Evolutionary conservation across 371 early-diverging fungal genomes (phyloP).

Genomic region (Mortierella sp.): DNA sequence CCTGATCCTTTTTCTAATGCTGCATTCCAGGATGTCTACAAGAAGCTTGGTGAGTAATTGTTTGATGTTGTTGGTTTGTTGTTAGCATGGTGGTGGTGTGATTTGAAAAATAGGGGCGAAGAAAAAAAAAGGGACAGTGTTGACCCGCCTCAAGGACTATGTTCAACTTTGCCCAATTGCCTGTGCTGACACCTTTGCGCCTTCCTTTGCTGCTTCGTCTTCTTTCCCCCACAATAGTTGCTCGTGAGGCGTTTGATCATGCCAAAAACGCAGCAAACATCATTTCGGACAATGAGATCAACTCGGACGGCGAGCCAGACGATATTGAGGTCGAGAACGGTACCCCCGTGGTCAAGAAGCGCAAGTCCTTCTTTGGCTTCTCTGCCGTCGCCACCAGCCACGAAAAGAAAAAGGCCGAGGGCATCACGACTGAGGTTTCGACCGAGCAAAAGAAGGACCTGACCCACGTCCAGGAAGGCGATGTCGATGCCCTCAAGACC

Average conservation of each 20-base stretch:
- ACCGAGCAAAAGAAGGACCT: constrained; percentile 58
- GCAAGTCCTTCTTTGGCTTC: constrained; percentile 59
- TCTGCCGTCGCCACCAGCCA: constrained; percentile 53
- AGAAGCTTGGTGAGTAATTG: constrained; percentile 51
- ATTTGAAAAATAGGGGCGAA: background rate
- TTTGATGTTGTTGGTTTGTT: background rate
- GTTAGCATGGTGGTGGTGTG: constrained; percentile 3
- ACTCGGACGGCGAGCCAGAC: constrained; percentile 58
- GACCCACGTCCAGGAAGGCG: constrained; percentile 50
- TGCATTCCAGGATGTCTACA: constrained; percentile 56
- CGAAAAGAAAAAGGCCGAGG: constrained; percentile 55
- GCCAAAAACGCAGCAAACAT: constrained; percentile 51
- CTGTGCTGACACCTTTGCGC: background rate
- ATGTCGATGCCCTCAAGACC: constrained; percentile 57
- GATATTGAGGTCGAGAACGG: constrained; percentile 56
- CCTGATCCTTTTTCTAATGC: constrained; percentile 36
- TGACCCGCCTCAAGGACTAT: background rate
- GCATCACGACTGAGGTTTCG: constrained; percentile 48
- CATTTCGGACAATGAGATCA: constrained; percentile 47
- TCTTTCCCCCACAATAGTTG: constrained; percentile 26
- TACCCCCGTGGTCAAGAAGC: constrained; percentile 56
- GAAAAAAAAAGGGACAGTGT: background rate
- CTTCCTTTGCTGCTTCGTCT: background rate
- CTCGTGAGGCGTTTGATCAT: constrained; percentile 54
- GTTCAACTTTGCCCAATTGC: background rate